Conservation (phyloP, 192 early-diverging fungal genomes). For the Linnemannia elongata region DNA sequence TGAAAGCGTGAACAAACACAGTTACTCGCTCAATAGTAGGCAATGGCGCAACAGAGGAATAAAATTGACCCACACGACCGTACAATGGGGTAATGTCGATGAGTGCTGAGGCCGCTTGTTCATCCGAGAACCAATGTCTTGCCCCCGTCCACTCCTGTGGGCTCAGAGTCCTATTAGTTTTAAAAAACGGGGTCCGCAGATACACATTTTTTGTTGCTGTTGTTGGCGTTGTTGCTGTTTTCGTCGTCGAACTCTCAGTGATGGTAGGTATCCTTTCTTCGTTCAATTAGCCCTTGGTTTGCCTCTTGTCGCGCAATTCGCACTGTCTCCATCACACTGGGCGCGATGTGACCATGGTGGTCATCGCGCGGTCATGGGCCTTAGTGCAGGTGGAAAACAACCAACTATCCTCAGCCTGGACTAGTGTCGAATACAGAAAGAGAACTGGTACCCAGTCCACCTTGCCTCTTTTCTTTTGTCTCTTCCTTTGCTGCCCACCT, state of each 20-base stretch:
- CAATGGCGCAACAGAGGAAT: neutral
- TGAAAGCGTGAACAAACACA: neutral
- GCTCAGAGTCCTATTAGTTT: neutral
- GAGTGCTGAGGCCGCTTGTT: neutral
- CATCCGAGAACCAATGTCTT: slow-evolving; percentile 2
- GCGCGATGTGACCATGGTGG: neutral
- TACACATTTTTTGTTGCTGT: neutral
- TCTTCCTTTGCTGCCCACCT: neutral
- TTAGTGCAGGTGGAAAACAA: neutral
- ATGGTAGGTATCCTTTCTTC: neutral
- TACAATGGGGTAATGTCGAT: neutral
- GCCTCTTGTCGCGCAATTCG: neutral
- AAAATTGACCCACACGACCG: neutral
- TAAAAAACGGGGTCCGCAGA: neutral
- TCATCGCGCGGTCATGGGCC: neutral
- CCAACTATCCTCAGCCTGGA: neutral
- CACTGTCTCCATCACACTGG: neutral
- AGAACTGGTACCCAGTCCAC: neutral
- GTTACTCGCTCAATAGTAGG: neutral
- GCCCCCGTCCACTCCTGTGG: neutral
- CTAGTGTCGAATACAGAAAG: neutral
- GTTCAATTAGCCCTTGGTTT: neutral
- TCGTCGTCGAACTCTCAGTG: neutral
- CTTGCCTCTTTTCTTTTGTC: neutral
- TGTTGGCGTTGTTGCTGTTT: neutral